phyloP scores from a whole-genome alignment of 73 alveolate species.

The Durusdinium trenchii region DNA sequence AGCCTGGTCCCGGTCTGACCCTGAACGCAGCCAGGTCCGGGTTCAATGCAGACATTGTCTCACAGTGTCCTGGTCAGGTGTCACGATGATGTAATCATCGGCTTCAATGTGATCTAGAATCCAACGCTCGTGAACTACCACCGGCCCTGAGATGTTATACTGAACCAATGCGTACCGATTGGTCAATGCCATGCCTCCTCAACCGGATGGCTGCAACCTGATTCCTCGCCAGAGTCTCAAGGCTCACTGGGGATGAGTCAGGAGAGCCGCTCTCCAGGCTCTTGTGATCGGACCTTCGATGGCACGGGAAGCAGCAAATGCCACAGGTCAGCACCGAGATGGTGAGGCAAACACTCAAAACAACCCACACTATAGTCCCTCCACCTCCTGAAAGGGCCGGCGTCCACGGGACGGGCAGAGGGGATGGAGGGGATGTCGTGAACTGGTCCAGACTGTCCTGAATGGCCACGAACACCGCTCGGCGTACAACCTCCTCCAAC shows the following conservation, averaged over 20 bases:
- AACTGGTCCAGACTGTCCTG: neutral
- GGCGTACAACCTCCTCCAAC: neutral
- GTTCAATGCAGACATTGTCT: neutral
- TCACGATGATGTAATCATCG: neutral
- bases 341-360: neutral
- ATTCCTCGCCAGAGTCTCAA: neutral
- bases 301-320: neutral
- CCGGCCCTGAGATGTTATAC: slow-evolving; percentile 8
- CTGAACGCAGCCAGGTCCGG: neutral
- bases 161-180: neutral
- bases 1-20: neutral
- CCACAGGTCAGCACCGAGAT: neutral
- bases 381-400: neutral
- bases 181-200: neutral
- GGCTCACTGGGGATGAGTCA: too few relatives aligned
- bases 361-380: neutral
- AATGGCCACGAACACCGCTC: neutral
- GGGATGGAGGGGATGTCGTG: too few relatives aligned
- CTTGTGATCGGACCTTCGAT: neutral
- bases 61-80: neutral
- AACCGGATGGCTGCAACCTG: neutral
- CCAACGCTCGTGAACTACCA: neutral
- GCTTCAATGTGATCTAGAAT: neutral
- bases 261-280: neutral
- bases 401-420: neutral